Evolutionary conservation across 2,329 filamentous ascomycete species (phyloP), one percentile per base, ranked within the genome.

Genomic region (Scytalidium sp.): DNA sequence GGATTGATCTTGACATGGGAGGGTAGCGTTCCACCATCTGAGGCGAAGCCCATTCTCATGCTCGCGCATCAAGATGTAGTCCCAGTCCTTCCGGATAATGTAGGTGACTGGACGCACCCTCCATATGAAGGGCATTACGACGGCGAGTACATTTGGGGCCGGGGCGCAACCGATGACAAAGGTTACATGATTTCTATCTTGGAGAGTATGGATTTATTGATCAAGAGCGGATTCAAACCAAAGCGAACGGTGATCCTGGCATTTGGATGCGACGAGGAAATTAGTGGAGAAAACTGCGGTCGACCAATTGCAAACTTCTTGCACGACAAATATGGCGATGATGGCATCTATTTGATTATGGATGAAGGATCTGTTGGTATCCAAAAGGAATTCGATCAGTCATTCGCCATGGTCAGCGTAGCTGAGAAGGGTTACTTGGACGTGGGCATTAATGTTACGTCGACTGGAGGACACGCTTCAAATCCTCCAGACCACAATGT

Each of bases 251-350:
- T 85, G 4, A 64, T 85, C 6, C 58, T 85, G 1, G 76, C 80
- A 0, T 83, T 84, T 56, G 83, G 83, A 3, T 85, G 83, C 49
- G 83, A 86, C 56, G 81, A 86, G 62, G 82, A 85, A 62, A 75
- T 29, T n/a, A 36, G 45, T 39, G 21, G 76, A 1, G 81, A 67
- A 19, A 50, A 50, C 1, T 64, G 74, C 8, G 81, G 82, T 9
- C 61, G 67, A 2, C 59, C 70, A 15, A 70, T 85, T 5, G 69
- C 76, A 0, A 41, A 65, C 0, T 64, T 68, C 23, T 64, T 86
- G 8, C 49, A 76, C 15, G 62, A 72, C 9, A 70, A 70, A 25
- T 83, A 81, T 55, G 81, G 80, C 8, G 27, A 3, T 8, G 29
- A 40, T 17, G 23, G 45, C 19, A 46, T 46, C 3, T 29, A 46